Conservation (phyloP, 2,329 filamentous ascomycete species). For the Alternaria tenuissima region DNA sequence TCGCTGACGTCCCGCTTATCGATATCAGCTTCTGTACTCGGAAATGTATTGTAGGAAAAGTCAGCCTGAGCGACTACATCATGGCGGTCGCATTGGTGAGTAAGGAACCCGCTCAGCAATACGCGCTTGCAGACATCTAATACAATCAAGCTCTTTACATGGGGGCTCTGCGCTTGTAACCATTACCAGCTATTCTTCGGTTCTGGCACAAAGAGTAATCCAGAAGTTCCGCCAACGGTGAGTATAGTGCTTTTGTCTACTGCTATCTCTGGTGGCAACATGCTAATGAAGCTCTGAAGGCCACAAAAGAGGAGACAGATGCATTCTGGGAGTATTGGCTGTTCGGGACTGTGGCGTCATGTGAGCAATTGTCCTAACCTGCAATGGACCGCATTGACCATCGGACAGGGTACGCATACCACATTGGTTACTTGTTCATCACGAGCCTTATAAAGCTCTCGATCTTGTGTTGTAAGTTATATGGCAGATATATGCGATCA, state of each 20-base stretch:
- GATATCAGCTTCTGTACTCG: conserved; percentile 37
- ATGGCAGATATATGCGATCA: neutral
- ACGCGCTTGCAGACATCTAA: neutral
- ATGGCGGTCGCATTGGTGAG: conserved; percentile 32
- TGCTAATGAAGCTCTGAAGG: neutral
- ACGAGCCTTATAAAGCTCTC: conserved; percentile 38
- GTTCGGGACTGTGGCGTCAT: conserved; percentile 24
- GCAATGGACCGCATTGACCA: neutral
- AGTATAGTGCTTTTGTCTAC: neutral
- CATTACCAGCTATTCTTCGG: conserved; percentile 38
- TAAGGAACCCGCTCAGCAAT: neutral
- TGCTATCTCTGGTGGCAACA: neutral
- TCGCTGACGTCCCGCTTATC: neutral
- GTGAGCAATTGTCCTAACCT: neutral
- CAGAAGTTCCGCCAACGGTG: conserved; percentile 2
- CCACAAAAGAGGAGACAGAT: neutral
- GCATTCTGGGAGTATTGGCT: neutral
- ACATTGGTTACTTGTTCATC: conserved; percentile 35
- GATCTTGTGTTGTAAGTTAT: conserved; percentile 24
- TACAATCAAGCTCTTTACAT: conserved; percentile 30
- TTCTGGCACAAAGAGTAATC: conserved; percentile 21
- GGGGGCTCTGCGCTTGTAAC: conserved; percentile 40
- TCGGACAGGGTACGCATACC: conserved; percentile 31
- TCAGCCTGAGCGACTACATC: conserved; percentile 37
- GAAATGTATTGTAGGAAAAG: conserved; percentile 31